Evolutionary conservation across 2,329 filamentous ascomycete species (phyloP).

Genomic region (Emmonsia crescens): DNA sequence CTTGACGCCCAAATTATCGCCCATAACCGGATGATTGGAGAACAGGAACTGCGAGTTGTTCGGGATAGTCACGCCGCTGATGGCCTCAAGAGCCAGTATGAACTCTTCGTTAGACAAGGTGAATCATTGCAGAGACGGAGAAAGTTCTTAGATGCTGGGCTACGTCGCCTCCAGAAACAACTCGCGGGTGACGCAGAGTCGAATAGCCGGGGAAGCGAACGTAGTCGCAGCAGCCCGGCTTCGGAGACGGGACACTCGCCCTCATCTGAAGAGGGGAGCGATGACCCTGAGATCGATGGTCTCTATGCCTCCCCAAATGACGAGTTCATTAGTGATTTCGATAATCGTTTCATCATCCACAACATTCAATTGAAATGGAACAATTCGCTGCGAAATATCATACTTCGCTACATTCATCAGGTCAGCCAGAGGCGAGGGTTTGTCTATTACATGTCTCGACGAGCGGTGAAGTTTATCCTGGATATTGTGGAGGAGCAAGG

Average conservation of each 20-base stretch:
- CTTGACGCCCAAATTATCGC: slow-evolving; percentile 66
- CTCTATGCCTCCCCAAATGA: slow-evolving; percentile 59
- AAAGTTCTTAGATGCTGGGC: slow-evolving; percentile 48
- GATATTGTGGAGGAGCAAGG: slow-evolving; percentile 94
- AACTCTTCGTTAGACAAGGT: slow-evolving; percentile 45
- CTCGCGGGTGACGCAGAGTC: slow-evolving; percentile 26
- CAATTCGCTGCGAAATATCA: slow-evolving; percentile 88
- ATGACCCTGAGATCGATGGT: slow-evolving; percentile 41
- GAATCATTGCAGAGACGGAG: slow-evolving; percentile 48
- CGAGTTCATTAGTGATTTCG: slow-evolving; percentile 88
- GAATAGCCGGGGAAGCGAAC: slow-evolving; percentile 40
- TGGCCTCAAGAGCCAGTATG: slow-evolving; percentile 33
- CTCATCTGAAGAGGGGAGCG: slow-evolving; percentile 46
- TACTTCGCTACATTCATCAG: slow-evolving; percentile 93
- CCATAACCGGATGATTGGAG: slow-evolving; percentile 61
- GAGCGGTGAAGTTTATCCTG: slow-evolving; percentile 93
- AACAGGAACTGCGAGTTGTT: slow-evolving; percentile 57
- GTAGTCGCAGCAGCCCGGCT: not conserved
- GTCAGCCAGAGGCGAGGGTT: slow-evolving; percentile 92
- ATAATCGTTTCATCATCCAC: slow-evolving; percentile 96
- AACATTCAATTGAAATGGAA: slow-evolving; percentile 99
- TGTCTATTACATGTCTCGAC: slow-evolving; percentile 91
- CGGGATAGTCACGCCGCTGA: slow-evolving; percentile 44
- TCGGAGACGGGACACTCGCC: slow-evolving; percentile 17
- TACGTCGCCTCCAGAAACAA: slow-evolving; percentile 47